These are phyloP conservation scores for Phytophthora tentaculata DNA, from an alignment of 352 stramenopile species.

Conservation along the genomic window DNA sequence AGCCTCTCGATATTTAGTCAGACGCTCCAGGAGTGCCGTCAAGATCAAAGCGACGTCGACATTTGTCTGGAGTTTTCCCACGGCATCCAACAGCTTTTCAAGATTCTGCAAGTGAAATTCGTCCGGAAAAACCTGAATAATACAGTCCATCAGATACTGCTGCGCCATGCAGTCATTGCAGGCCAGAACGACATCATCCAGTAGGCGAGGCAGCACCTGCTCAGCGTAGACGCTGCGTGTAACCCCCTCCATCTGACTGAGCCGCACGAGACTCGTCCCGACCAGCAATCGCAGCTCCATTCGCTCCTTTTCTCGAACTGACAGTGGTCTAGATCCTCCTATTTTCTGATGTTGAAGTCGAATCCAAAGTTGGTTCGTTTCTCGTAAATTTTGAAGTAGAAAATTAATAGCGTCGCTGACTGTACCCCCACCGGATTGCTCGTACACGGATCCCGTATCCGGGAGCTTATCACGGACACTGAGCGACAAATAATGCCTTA, in stretches of 20 bases:
- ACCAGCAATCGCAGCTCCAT: constrained; percentile 98
- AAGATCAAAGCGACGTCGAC: constrained; percentile 94
- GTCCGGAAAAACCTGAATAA: constrained; percentile 98
- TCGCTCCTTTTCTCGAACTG: constrained; percentile 73
- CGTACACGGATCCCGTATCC: constrained; percentile 75
- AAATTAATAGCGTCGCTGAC: constrained; percentile 95
- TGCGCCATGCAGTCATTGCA: constrained; percentile 97
- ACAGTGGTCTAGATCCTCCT: constrained; percentile 26
- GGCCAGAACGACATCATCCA: constrained; percentile 93
- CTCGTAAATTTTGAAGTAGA: constrained; percentile 96
- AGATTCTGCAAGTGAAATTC: constrained; percentile 98
- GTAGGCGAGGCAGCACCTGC: constrained; percentile 88
- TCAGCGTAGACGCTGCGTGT: constrained; percentile 90
- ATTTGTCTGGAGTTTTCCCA: constrained; percentile 88
- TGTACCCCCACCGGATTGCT: constrained; percentile 70
- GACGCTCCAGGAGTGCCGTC: constrained; percentile 93
- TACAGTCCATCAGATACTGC: constrained; percentile 98
- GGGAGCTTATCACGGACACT: constrained; percentile 96
- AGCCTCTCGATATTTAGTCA: constrained; percentile 90
- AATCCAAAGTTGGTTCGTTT: constrained; percentile 99
- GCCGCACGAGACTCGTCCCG: constrained; percentile 96
- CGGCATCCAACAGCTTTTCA: constrained; percentile 84
- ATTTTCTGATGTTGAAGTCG: constrained; percentile 94
- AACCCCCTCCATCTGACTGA: constrained; percentile 96
- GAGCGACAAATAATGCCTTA: constrained; percentile 96